Conservation (phyloP, 192 early-diverging fungal genomes). For the Entomortierella lignicola region DNA sequence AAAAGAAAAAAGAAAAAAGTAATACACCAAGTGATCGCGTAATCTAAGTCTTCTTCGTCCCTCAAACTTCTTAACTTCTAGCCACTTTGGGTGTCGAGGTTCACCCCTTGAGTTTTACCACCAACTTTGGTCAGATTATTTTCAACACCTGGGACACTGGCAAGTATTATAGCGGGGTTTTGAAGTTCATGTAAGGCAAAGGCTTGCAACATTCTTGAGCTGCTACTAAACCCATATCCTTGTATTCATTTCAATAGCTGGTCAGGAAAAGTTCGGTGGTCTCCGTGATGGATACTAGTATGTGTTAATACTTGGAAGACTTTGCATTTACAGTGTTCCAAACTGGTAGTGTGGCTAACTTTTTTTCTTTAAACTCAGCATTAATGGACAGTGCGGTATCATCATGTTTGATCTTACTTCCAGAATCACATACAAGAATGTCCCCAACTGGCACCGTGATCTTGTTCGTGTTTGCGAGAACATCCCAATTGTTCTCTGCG, state of each 20-base stretch:
- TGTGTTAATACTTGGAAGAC: slow-evolving; percentile 19
- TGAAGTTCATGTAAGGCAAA: not conserved
- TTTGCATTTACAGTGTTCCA: not conserved
- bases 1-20: too few species aligned
- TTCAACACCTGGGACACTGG: slow-evolving; percentile 99
- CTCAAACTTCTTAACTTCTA: slow-evolving; percentile 44
- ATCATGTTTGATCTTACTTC: slow-evolving; percentile 99
- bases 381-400: slow-evolving; percentile 98
- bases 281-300: slow-evolving; percentile 99
- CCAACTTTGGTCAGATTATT: slow-evolving; percentile 94
- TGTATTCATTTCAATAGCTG: slow-evolving; percentile 60
- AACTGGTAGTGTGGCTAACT: not conserved
- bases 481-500: slow-evolving; percentile 99
- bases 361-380: slow-evolving; percentile 59
- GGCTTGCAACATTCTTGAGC: not conserved
- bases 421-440: slow-evolving; percentile 99
- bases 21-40: too few species aligned
- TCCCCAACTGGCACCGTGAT: slow-evolving; percentile 99
- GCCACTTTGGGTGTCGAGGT: slow-evolving; percentile 99
- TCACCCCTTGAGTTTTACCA: slow-evolving; percentile 96
- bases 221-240: not conserved
- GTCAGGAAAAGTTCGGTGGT: slow-evolving; percentile 99
- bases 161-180: slow-evolving; percentile 1
- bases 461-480: slow-evolving; percentile 98
- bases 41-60: too few species aligned